These are phyloP conservation scores for Phytophthora syringae DNA, from an alignment of 352 stramenopile genomes.

Conservation along the genomic window DNA sequence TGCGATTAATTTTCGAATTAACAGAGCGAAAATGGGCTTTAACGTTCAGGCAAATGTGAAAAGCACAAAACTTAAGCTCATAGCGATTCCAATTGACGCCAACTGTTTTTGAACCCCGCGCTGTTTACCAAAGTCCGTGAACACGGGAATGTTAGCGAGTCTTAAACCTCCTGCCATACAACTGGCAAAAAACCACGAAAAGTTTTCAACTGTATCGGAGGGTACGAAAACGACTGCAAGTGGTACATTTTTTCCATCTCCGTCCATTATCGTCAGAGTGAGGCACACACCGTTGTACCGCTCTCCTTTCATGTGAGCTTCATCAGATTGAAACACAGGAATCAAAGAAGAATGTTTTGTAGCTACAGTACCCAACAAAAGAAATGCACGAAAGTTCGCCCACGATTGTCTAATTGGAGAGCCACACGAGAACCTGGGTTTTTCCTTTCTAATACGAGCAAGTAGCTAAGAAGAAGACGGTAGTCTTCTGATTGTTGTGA, in stretches of 20 bases:
- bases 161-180: not conserved
- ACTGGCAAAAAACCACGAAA: not conserved
- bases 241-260: not conserved
- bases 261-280: not conserved
- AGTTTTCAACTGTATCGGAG: not conserved
- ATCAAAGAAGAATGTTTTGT: not conserved
- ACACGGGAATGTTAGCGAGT: not conserved
- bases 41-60: not conserved
- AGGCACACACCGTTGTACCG: not conserved
- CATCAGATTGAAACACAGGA: not conserved
- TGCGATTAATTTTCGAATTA: not conserved
- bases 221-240: not conserved
- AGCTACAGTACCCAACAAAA: not conserved
- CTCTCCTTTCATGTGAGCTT: not conserved
- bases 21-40: not conserved
- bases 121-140: not conserved
- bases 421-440: not conserved
- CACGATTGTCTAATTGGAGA: not conserved
- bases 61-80: not conserved
- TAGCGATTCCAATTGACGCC: not conserved
- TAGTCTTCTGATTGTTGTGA: not conserved
- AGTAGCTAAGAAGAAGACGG: not conserved
- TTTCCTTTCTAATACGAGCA: not conserved
- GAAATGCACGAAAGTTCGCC: not conserved
- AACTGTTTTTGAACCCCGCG: not conserved